Evolutionary conservation across 768 basidiomycete species (phyloP).

Genomic region (Lactarius tabidus): DNA sequence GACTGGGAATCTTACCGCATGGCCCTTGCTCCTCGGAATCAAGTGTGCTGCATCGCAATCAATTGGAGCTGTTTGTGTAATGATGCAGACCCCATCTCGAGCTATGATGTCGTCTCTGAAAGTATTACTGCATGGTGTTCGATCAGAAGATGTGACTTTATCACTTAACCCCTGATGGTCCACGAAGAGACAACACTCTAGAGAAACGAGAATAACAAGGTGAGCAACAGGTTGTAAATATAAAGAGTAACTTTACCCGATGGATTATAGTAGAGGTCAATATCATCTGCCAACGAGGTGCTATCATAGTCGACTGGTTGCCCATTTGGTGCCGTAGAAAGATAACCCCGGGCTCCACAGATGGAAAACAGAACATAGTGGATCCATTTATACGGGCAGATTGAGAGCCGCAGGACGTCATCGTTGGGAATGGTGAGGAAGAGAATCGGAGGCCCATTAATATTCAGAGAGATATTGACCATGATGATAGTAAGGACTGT

Average conservation of each 20-base stretch:
- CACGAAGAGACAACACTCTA: neutral
- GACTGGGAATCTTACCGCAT: neutral
- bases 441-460: neutral
- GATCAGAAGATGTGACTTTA: neutral
- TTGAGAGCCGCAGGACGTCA: neutral
- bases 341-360: neutral
- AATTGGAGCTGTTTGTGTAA: accelerated
- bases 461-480: neutral
- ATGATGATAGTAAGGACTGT: neutral
- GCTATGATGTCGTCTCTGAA: neutral
- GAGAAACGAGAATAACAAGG: too few relatives aligned
- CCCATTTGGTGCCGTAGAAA: neutral
- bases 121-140: neutral
- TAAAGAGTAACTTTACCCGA: neutral
- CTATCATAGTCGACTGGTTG: neutral
- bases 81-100: neutral
- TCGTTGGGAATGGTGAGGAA: neutral
- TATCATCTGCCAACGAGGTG: neutral
- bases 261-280: neutral
- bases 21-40: neutral
- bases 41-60: neutral
- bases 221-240: neutral
- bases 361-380: neutral
- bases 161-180: neutral
- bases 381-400: neutral